Evolutionary conservation across 2,329 filamentous ascomycete species (phyloP).

Genomic region (Arthrobotrys musiformis): DNA sequence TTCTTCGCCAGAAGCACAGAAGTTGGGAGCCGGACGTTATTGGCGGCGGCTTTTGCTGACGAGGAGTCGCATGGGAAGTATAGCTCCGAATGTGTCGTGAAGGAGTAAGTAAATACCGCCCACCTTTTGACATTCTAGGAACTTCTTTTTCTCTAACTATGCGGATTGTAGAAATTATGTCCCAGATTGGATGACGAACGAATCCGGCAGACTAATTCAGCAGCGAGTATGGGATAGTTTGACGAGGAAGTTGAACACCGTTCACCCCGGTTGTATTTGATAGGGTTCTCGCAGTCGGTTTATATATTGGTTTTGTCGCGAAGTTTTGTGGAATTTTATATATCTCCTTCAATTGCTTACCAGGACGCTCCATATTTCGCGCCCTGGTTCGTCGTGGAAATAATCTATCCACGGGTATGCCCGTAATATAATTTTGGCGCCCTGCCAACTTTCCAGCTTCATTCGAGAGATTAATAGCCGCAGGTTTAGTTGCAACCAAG

Average conservation of each 20-base stretch:
- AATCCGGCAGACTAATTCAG: constrained; percentile 30
- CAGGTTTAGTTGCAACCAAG: constrained; percentile 14
- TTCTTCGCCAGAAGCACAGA: constrained; percentile 60
- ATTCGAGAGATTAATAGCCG: neutral
- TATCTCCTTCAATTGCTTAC: neutral
- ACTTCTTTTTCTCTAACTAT: neutral
- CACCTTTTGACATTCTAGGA: neutral
- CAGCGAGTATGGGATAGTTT: constrained; percentile 43
- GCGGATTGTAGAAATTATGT: neutral
- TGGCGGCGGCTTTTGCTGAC: constrained; percentile 57
- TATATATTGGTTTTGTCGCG: no score
- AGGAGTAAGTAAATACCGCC: constrained; percentile 56
- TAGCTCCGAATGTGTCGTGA: constrained; percentile 50
- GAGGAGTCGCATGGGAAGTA: constrained; percentile 58
- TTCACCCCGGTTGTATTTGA: constrained; percentile 33
- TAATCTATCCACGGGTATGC: constrained; percentile 37
- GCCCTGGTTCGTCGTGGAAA: constrained; percentile 33
- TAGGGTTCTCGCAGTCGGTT: no score
- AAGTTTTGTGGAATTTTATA: neutral
- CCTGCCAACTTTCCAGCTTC: constrained; percentile 19
- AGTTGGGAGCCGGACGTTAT: constrained; percentile 60
- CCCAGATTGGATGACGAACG: constrained; percentile 28
- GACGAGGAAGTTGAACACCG: constrained; percentile 18
- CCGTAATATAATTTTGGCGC: neutral
- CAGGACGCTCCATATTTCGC: constrained; percentile 10